Evolutionary conservation across 768 basidiomycete species (phyloP), one percentile per base, ranked within the genome.

Genomic region (Leccinum rimulosum): DNA sequence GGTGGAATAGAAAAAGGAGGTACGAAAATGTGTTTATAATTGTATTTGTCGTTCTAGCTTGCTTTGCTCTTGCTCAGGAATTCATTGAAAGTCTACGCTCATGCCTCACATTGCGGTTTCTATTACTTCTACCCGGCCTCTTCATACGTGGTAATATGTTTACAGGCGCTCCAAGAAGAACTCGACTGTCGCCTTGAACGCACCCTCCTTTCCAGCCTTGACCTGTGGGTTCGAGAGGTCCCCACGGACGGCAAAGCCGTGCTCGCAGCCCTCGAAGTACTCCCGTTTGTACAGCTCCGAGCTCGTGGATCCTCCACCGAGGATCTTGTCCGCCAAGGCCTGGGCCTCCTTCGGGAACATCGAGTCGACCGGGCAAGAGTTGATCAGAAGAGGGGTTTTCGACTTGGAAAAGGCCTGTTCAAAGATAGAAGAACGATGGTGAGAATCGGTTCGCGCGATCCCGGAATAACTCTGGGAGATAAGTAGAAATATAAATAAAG

Each of bases 151-250:
- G 22, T 11, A 5, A 49, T 51, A 54, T 1, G 19, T 56, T 59
- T 61, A 73, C 36, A 73, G 36, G 43, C 70, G 61, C 62, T 77
- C 73, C 57, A 71, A 66, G 72, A 86, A 79, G 77, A 79, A 87
- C 60, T 83, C 77, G 35, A 87, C 80, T 14, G 79, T 71, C 31
- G 79, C 74, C 71, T 80, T 80, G 76, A 38, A 70, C 4, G 68
- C 76, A 27, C 82, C 85, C 69, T 87, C 86, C 70, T 85, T 86
- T 27, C 80, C 86, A 30, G 80, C 82, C 71, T 84, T 84, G 49
- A 82, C 76, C 59, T 76, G 75, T 2, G 84, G 82, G 55, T 79
- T 72, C 58, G 70, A 77, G 66, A 75, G 2, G 59, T 83, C 80
- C 3, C 80, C 81, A 28, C 82, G 73, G 9, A 83, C 78, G 12